Base-by-base conservation (phyloP, 176 grass and related monocot genomes). In the Carex myosuroides region DNA sequence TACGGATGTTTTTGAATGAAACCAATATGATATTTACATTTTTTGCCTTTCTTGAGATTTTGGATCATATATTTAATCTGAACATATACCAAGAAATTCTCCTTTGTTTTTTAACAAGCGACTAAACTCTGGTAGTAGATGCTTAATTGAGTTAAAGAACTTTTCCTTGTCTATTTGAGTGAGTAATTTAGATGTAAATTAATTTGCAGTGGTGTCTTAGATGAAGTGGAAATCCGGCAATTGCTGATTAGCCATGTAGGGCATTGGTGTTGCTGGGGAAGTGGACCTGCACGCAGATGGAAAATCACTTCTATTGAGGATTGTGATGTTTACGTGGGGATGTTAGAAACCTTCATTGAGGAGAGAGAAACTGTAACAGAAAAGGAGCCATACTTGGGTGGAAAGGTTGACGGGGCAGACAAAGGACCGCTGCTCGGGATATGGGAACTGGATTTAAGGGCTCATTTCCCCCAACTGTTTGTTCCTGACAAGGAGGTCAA, bases 361-460 rank as follows among this genome's bases (percentile, higher is more conserved):
- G 89, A 98, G 86, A 95, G 95, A 66, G 89, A 98, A 16, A 75
- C 52, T 14, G n/a, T 88, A 41, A 73, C 20, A 22, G 86, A 89
- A 72, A 93, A 91, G 62, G 85, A 88, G 44, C 89, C 89, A 0
- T 92, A 90, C 71, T 35, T 87, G 9, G 93, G 89, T 83, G 89
- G 86, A 66, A 83, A 90, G 76, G 84, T 98, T 57, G 91, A 98
- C 83, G 92, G 90, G 71, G 89, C 85, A 76, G 89, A 93, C 80
- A 86, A 83, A n/a, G 88, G 80, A 61, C 86, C 83, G 12, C 70
- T 85, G 64, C 60, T 90, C 88, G 89, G 85, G 39, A 81, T 92
- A 54, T 98, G 95, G 92, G 92, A 98, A 86, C 67, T 98, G 85
- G 95, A 98, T 93, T 74, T 98, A 79, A 90, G 89, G 59, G 90